Percentiles rank a stretch among this genome's conserved stretches.
phyloP scores from a whole-genome alignment of 768 basidiomycete genomes.

The Mycena filopes region DNA sequence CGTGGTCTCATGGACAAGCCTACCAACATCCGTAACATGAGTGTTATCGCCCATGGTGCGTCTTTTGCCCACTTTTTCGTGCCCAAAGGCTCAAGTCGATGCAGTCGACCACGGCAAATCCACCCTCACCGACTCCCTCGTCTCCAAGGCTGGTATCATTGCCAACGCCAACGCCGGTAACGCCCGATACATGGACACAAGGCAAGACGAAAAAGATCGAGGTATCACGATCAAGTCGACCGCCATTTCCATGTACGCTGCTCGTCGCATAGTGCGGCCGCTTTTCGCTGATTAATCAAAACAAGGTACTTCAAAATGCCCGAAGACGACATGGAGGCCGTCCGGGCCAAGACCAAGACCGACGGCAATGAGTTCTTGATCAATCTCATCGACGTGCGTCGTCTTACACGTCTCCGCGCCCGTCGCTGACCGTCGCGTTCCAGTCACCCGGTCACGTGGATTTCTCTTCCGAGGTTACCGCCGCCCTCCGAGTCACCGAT shows the following conservation, averaged over 20 bases:
- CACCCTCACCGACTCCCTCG: conserved; percentile 97
- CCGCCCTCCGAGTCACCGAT: conserved; percentile 99
- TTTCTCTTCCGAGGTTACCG: conserved; percentile 99
- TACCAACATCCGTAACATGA: conserved; percentile 78
- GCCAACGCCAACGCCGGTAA: conserved; percentile 95
- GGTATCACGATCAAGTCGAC: conserved; percentile 99
- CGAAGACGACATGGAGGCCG: conserved; percentile 78
- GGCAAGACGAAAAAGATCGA: conserved; percentile 98
- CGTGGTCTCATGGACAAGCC: conserved; percentile 89
- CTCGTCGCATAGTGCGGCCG: not conserved
- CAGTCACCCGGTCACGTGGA: conserved; percentile 96
- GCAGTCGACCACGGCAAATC: conserved; percentile 99
- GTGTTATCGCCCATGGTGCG: conserved; percentile 73
- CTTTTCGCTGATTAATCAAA: conserved; percentile 1
- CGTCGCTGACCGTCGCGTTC: too few relatives aligned
- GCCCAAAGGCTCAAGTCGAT: conserved; percentile 17
- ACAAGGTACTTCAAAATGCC: conserved; percentile 94
- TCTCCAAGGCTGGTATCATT: conserved; percentile 99
- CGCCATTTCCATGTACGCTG: conserved; percentile 77
- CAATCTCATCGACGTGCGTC: conserved; percentile 91
- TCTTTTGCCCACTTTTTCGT: conserved; percentile 12
- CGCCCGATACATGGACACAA: conserved; percentile 96
- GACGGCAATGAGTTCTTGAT: conserved; percentile 97
- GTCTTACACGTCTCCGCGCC: too few relatives aligned
- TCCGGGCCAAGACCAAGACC: conserved; percentile 91